Evolutionary conservation across 2,329 filamentous ascomycete species (phyloP), one percentile per base, ranked within the genome.

Genomic region (Cercospora canescens): DNA sequence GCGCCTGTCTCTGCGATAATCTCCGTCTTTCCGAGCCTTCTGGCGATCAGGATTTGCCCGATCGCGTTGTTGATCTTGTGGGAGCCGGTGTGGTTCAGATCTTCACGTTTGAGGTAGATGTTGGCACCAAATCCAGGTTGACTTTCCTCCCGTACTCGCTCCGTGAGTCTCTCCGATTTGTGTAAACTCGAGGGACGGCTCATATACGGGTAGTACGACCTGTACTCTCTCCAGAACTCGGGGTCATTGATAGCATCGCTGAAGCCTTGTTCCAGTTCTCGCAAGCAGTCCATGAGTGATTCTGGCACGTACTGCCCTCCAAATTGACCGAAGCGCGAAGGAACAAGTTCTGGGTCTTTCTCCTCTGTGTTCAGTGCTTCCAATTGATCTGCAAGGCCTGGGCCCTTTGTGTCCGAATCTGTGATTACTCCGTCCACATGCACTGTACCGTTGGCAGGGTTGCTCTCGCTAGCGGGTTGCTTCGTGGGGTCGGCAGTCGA

Each of bases 11-110:
- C 95, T 57, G 95, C 95, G 73, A 99, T 99, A 74, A 99, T 98
- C 78, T 93, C 91, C 6, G 90, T 97, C 87, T 99, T 99, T 59
- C 95, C 95, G 57, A 99, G 82, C 68, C 93, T 86, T 73, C 87
- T 87, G 1, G 95, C 95, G 41, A 99, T 83, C 14, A 99, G 86
- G 57, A 97, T 89, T 80, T 99, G 95, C 2, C 95, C 95, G 8
- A 99, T 84, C 0, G 95, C 95, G 75, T 99, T 99, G 85, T 99
- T 99, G 85, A 99, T 98, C 87, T 99, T 99, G 86, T 99, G 95
- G 69, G 92, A 96, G 71, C 95, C 95, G 8, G 95, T 98, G 79
- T 99, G 95, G 81, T 98, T 98, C 64, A 98, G 84, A 78, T 99
- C 95, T 81, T 99, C 95, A 74, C 95, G 89, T 87, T 99, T 99